Evolutionary conservation across 306 rosid genomes (phyloP).

Genomic region (Prunus persica): Prunus_persica_NCBIv2 NC_034014.1:25961501-25962000

Average conservation of each 20-base stretch:
- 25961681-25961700: not conserved
- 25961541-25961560: too few species aligned
- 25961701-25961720: not conserved
- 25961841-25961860: not conserved
- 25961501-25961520: too few species aligned
- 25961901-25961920: not conserved
- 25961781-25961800: not conserved
- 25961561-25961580: too few species aligned
- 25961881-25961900: not conserved
- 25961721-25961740: not conserved
- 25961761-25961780: not conserved
- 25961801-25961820: not conserved
- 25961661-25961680: not conserved
- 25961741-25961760: not conserved
- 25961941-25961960: not conserved
- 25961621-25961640: not conserved
- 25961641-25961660: not conserved
- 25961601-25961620: too few species aligned
- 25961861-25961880: not conserved
- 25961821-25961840: too few species aligned
- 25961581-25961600: too few species aligned
- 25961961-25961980: not conserved
- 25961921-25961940: not conserved
- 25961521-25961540: too few species aligned
- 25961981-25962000: not conserved